Evolutionary conservation across 2,329 filamentous ascomycete genomes (phyloP), one percentile per base, ranked within the genome.

Genomic region (Cladophialophora carrionii): DNA sequence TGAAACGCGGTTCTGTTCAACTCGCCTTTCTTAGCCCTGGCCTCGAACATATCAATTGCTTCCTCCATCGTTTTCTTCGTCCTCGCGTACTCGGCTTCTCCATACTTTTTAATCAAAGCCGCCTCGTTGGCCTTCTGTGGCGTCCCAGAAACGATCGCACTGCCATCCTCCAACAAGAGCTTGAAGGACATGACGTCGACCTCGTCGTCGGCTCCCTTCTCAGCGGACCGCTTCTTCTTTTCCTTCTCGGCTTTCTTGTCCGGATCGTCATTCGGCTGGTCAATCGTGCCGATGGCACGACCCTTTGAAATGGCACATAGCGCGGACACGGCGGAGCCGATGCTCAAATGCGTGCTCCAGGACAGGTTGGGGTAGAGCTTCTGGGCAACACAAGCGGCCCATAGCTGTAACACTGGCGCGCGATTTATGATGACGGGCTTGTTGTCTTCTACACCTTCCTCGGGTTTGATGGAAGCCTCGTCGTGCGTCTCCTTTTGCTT

Each of bases 1-100:
- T 80, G 81, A 90, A 91, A 96, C 12, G 90, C 90, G 63, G 87
- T 84, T 65, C 83, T 82, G 73, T 96, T 90, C 59, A 96, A 79
- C 72, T 96, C 90, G 10, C 84, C 80, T 12, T 65, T 52, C 9
- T 67, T 43, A 17, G 24, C 51, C 14, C 46, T 57, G 7, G 41
- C 51, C 46, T 61, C 55, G 63, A 61, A 68, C 3, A 4, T 53
- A 20, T 54, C 32, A n/a, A 68, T 48, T 4, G 62, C 65, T n/a
- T 66, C 62, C 41, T 68, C 53, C 68, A 68, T 70, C 12, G 49
- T 57, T 24, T 61, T 48, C 58, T 65, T 70, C 10, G 49, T 46
- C 24, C 32, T 52, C 8, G 20, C 29, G 22, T 60, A 60, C 20
- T 34, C 53, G 2, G 62, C 61, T 1, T 55, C 52, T 5, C 67